phyloP scores from a whole-genome alignment of 2,329 filamentous ascomycete genomes.

The Colletotrichum echinochloae region DNA sequence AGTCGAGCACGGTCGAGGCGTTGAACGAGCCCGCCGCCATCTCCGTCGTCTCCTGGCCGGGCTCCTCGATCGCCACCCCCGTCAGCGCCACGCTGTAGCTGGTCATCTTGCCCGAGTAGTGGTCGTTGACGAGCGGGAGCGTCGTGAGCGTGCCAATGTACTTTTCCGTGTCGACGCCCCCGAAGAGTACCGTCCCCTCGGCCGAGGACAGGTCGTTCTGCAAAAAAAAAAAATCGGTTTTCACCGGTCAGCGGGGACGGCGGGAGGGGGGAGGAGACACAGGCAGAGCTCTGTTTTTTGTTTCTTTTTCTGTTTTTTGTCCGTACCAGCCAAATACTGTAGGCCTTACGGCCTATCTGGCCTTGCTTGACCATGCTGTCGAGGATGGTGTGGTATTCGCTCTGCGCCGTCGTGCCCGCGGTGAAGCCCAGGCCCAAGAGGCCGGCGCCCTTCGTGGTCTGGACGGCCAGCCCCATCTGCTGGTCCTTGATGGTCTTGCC shows the following conservation, averaged over 20 bases:
- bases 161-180: conserved; percentile 76
- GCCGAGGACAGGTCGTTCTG: conserved; percentile 59
- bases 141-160: conserved; percentile 73
- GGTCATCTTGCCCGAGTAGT: conserved; percentile 53
- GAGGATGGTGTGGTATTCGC: conserved; percentile 69
- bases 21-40: conserved; percentile 53
- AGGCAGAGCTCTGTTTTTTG: too few species aligned
- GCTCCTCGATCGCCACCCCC: conserved; percentile 50
- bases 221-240: conserved; percentile 38
- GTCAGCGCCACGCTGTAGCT: conserved; percentile 56
- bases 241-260: conserved; percentile 47
- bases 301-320: too few species aligned
- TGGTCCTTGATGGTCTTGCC: conserved; percentile 60
- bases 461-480: conserved; percentile 66
- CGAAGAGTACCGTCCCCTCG: conserved; percentile 78
- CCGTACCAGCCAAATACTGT: conserved; percentile 73
- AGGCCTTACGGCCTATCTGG: conserved; percentile 72
- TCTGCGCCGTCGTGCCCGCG: conserved; percentile 58
- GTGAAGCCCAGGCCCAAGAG: conserved; percentile 71
- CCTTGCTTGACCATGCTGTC: conserved; percentile 72
- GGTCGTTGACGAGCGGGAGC: conserved; percentile 61
- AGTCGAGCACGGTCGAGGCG: conserved; percentile 74
- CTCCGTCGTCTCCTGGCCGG: conserved; percentile 44
- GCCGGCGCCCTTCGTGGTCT: conserved; percentile 63
- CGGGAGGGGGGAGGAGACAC: background rate